Evolutionary conservation across 2,329 filamentous ascomycete species (phyloP).

Genomic region (Calonectria pseudoturangicola): DNA sequence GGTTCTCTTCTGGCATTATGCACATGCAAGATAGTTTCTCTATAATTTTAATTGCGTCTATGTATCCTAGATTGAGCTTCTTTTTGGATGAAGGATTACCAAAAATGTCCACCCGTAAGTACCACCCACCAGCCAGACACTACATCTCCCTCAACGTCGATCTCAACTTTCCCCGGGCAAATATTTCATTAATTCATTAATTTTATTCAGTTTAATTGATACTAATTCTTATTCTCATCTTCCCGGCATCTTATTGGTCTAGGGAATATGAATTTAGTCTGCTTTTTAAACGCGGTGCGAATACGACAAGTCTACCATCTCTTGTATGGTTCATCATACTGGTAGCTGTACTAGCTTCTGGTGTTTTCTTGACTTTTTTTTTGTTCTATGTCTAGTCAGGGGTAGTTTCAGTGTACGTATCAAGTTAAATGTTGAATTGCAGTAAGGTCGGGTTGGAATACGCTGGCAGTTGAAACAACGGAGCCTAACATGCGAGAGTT

Average conservation of each 20-base stretch:
- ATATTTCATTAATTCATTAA: too few relatives aligned
- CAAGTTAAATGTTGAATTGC: neutral
- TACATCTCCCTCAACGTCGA: neutral
- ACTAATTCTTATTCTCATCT: too few relatives aligned
- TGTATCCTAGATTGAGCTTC: neutral
- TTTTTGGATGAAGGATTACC: neutral
- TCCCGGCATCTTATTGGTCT: too few relatives aligned
- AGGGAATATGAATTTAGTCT: too few relatives aligned
- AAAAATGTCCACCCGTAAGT: neutral
- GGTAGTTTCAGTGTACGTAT: neutral
- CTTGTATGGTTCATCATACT: too few relatives aligned
- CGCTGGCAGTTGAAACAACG: conserved; percentile 3
- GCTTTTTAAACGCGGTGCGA: too few relatives aligned
- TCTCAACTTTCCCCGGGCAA: neutral
- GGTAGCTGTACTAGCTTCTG: too few relatives aligned
- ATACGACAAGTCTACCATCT: too few relatives aligned
- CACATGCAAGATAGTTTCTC: neutral
- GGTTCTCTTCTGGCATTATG: neutral
- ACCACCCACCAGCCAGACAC: neutral
- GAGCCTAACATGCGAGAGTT: neutral
- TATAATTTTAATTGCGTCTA: neutral
- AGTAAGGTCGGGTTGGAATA: neutral
- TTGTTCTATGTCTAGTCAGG: too few relatives aligned
- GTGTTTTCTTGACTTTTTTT: too few relatives aligned
- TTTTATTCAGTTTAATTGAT: too few relatives aligned